phyloP scores from a whole-genome alignment of 1,284 basidiomycete genomes.

The Hypsizygus ulmarius region DNA sequence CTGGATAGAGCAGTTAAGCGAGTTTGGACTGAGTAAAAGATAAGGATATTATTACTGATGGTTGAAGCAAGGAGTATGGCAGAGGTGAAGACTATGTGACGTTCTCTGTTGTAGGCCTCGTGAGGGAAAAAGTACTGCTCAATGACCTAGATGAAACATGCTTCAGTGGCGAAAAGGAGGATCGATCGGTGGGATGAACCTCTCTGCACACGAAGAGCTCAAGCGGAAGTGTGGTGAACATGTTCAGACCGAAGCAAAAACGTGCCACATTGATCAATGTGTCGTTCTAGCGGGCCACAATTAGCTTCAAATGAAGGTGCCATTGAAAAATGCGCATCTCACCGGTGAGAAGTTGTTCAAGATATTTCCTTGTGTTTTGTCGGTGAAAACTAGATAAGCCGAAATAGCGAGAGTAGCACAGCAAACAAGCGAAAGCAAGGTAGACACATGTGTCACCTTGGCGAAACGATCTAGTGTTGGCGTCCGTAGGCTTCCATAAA shows the following conservation, averaged over 20 bases:
- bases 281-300: constrained; percentile 52
- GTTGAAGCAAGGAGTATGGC: constrained; percentile 82
- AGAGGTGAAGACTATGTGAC: constrained; percentile 92
- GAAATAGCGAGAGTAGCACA: constrained; percentile 87
- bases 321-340: constrained; percentile 18
- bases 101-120: constrained; percentile 73
- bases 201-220: constrained; percentile 95
- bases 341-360: constrained; percentile 88
- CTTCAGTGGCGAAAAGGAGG: not conserved
- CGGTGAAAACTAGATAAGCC: constrained; percentile 90
- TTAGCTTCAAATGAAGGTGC: not conserved
- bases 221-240: constrained; percentile 95
- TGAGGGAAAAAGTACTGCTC: constrained; percentile 93
- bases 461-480: constrained; percentile 96
- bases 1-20: constrained; percentile 37
- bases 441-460: constrained; percentile 90
- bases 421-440: constrained; percentile 75
- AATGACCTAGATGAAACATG: constrained; percentile 58
- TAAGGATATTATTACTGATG: constrained; percentile 54
- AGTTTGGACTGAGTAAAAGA: not conserved
- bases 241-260: constrained; percentile 95
- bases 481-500: constrained; percentile 90
- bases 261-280: constrained; percentile 90
- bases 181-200: constrained; percentile 40
- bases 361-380: constrained; percentile 93